These are phyloP conservation scores for Diutina catenulata DNA, from an alignment of 1,139 yeast genomes.

Conservation along the genomic window DNA sequence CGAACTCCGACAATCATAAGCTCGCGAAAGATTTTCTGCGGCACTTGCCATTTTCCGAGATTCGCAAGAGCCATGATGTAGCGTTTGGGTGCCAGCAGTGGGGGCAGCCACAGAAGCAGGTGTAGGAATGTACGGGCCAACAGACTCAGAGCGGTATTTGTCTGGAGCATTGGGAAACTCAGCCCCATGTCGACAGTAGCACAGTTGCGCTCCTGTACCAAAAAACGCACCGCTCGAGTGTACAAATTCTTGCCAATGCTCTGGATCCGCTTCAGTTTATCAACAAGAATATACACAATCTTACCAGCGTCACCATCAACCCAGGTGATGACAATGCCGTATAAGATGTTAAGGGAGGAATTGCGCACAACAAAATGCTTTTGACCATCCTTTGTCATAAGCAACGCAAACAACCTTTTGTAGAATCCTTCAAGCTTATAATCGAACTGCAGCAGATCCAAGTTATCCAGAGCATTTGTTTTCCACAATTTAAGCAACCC, in stretches of 20 bases:
- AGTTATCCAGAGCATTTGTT: constrained; percentile 12
- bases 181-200: constrained; percentile 33
- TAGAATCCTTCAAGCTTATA: constrained; percentile 1
- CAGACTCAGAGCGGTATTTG: constrained; percentile 13
- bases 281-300: constrained; percentile 40
- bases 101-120: not conserved
- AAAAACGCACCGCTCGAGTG: constrained; percentile 41
- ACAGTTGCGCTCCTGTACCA: constrained; percentile 35
- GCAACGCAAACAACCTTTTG: not conserved
- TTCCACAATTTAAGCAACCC: constrained; percentile 34
- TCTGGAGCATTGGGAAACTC: constrained; percentile 37
- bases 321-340: constrained; percentile 53
- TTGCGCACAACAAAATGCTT: constrained; percentile 51
- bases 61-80: constrained; percentile 27
- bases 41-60: constrained; percentile 38
- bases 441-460: not conserved
- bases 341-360: constrained; percentile 42
- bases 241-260: constrained; percentile 50
- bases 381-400: constrained; percentile 13
- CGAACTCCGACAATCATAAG: constrained; percentile 49
- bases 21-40: constrained; percentile 42
- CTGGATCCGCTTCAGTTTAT: constrained; percentile 43
- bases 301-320: constrained; percentile 32
- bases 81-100: not conserved
- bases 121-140: constrained; percentile 19